Evolutionary conservation across 2,329 filamentous ascomycete genomes (phyloP), one percentile per base, ranked within the genome.

Genomic region (Fusarium illudens): DNA sequence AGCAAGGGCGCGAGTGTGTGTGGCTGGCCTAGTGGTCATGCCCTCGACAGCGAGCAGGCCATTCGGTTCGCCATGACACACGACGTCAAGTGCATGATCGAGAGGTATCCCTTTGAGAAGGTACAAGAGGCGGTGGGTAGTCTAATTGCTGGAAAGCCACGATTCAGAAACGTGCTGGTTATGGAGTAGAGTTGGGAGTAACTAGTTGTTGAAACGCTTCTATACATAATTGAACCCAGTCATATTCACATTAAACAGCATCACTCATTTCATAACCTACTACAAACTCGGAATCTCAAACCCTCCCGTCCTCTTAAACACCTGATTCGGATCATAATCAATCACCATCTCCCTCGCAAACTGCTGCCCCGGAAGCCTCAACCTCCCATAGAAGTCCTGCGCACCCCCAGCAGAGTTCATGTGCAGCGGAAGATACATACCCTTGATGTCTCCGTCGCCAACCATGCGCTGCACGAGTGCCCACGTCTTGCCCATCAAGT

Each of bases 41-140:
- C 89, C 1, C 80, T 88, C 46, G 86, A 92, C 64, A 83, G 85
- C 58, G 86, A 89, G 72, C 87, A 92, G 70, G 89, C 91, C 62
- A 84, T 93, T 53, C 82, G 81, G 3, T 93, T 93, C 73, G 85
- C 90, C 0, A 79, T 83, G 61, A 77, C 82, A 15, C 88, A 92
- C 69, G 81, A 82, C 5, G 84, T 93, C 67, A 85, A 86, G 77
- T 90, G 90, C 53, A 81, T 92, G 76, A 79, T 90, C 27, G 86
- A 92, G 81, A 88, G 82, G 71, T 92, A 87, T 73, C 83, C 87
- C 0, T 79, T 93, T 60, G 83, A 76, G 0, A 80, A 87, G 34
- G 81, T 79, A 1, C 75, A 80, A 17, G 76, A 82, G 60, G 85
- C 85, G 0, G 76, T 84, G 10, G 79, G 84, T 29, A 76, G 76